Evolutionary conservation across 2,329 filamentous ascomycete genomes (phyloP).

Genomic region (Metarhizium rileyi): DNA sequence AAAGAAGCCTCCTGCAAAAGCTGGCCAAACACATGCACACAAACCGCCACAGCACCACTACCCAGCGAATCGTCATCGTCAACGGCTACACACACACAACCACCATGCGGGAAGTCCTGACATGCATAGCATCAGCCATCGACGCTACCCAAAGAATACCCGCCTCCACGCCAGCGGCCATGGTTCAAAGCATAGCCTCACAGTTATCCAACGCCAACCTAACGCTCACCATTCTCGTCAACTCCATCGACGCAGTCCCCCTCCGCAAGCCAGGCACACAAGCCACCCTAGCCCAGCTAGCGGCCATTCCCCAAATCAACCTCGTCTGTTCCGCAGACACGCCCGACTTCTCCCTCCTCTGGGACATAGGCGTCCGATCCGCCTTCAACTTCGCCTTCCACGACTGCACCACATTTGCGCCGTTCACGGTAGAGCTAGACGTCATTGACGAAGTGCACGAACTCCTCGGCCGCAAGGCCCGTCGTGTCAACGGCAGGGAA

Average conservation of each 20-base stretch:
- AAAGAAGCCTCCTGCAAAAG: conserved; percentile 60
- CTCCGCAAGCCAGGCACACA: conserved; percentile 65
- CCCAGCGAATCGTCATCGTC: conserved; percentile 59
- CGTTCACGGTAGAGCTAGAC: conserved; percentile 65
- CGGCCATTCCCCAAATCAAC: conserved; percentile 60
- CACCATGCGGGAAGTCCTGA: conserved; percentile 59
- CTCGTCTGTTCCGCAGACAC: conserved; percentile 79
- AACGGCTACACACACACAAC: conserved; percentile 71
- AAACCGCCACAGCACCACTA: conserved; percentile 18
- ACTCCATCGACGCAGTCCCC: conserved; percentile 74
- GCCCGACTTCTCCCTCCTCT: conserved; percentile 77
- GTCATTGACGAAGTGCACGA: conserved; percentile 86
- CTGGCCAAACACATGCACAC: conserved; percentile 63
- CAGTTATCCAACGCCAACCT: conserved; percentile 38
- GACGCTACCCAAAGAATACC: conserved; percentile 37
- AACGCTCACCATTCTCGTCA: conserved; percentile 61
- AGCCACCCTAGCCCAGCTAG: conserved; percentile 64
- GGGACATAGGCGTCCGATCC: conserved; percentile 78
- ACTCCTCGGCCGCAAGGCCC: conserved; percentile 69
- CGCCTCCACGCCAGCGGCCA: conserved; percentile 55
- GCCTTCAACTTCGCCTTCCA: conserved; percentile 85
- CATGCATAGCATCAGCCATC: conserved; percentile 57
- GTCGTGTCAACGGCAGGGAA: conserved; percentile 77
- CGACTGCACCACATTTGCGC: conserved; percentile 81
- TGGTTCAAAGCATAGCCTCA: conserved; percentile 56